phyloP scores from a whole-genome alignment of 345 rosid genomes.

The Durio zibethinus region DNA sequence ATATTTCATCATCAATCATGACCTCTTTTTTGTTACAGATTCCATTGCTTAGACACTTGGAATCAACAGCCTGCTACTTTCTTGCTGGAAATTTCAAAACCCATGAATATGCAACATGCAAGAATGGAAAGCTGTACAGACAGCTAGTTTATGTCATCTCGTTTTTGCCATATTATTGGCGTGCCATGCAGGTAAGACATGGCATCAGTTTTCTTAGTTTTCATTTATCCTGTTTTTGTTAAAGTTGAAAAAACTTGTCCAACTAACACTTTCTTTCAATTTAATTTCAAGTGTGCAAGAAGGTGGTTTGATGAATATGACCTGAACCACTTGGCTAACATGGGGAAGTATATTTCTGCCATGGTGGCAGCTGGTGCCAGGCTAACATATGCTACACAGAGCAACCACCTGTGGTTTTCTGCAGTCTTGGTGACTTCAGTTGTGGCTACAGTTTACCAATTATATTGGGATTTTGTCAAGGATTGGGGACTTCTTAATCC shows the following conservation, averaged over 20 bases:
- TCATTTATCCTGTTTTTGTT: neutral
- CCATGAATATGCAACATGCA: slow-evolving; percentile 63
- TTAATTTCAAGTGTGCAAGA: slow-evolving; percentile 66
- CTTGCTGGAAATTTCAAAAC: slow-evolving; percentile 68
- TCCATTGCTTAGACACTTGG: slow-evolving; percentile 78
- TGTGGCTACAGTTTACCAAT: slow-evolving; percentile 70
- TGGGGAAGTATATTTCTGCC: slow-evolving; percentile 96
- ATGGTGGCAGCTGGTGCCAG: slow-evolving; percentile 96
- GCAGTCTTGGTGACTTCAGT: slow-evolving; percentile 61
- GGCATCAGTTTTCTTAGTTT: neutral
- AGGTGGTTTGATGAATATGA: slow-evolving; percentile 86
- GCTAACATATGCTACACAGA: slow-evolving; percentile 59
- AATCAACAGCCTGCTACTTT: slow-evolving; percentile 82
- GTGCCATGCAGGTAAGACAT: slow-evolving; percentile 84
- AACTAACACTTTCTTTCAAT: neutral
- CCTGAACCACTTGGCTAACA: slow-evolving; percentile 66
- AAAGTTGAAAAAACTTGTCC: neutral
- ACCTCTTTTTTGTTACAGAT: slow-evolving; percentile 38
- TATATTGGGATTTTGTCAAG: slow-evolving; percentile 94
- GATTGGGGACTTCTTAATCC: slow-evolving; percentile 89
- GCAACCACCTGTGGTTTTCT: slow-evolving; percentile 45
- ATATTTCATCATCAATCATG: neutral
- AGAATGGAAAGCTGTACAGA: slow-evolving; percentile 55
- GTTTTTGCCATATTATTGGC: slow-evolving; percentile 89
- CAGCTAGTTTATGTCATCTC: slow-evolving; percentile 81